A percentile compares a stretch with the other conserved stretches of the same genome.
These are phyloP conservation scores for Pelagomonas calceolata DNA, from an alignment of 108 stramenopile genomes.

Conservation along the genomic window DNA sequence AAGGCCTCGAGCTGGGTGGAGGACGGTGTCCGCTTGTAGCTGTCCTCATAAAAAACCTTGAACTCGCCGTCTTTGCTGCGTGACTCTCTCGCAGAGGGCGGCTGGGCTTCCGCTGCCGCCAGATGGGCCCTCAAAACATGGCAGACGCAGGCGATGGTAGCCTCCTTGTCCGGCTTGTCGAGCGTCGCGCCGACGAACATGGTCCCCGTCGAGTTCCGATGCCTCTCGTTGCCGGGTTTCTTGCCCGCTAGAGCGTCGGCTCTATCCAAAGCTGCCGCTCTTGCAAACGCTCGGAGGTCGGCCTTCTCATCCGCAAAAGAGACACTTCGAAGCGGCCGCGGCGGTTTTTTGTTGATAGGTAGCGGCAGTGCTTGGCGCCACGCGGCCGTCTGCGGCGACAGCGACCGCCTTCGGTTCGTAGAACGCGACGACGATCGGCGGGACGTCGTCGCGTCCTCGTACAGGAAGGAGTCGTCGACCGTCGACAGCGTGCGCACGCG, in stretches of 20 bases:
- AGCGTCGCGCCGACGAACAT: constrained; percentile 73
- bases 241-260: no score
- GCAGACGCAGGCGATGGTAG: constrained; percentile 85
- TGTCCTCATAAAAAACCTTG: constrained; percentile 37
- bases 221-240: constrained; percentile 12
- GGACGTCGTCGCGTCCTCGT: background rate
- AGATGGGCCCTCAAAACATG: constrained; percentile 79
- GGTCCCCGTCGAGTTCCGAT: constrained; percentile 81
- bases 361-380: background rate
- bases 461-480: background rate
- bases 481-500: background rate
- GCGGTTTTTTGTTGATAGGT: no score
- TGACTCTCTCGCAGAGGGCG: background rate
- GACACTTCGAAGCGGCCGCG: no score
- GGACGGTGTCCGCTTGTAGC: constrained; percentile 35
- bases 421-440: background rate
- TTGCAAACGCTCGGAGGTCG: no score
- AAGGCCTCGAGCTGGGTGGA: constrained; percentile 60
- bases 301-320: no score
- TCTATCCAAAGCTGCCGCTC: no score
- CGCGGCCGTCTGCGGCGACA: background rate
- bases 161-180: constrained; percentile 82
- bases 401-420: background rate
- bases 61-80: constrained; percentile 20
- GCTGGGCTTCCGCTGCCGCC: constrained; percentile 15